Evolutionary conservation across 495 filamentous ascomycete genomes (phyloP).

Genomic region (Amphirosellinia nigrospora): DNA sequence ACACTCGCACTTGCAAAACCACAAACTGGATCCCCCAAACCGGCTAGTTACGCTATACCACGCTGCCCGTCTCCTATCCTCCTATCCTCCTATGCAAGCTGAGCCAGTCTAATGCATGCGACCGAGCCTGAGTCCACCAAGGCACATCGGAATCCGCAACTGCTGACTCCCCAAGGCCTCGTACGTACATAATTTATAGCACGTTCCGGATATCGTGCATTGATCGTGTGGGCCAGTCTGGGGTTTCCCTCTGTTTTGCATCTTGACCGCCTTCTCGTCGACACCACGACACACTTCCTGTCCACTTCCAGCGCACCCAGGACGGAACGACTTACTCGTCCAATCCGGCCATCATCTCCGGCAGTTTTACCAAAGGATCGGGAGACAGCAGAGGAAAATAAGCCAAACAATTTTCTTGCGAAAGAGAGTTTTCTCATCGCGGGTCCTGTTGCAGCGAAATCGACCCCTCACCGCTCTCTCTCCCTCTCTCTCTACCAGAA

Average conservation of each 20-base stretch:
- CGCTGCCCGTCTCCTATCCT: background rate
- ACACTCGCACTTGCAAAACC: background rate
- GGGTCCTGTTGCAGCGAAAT: background rate
- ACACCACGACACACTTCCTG: constrained; percentile 34
- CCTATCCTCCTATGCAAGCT: too few species aligned
- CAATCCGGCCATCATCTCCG: constrained; percentile 25
- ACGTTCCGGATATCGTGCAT: constrained; percentile 28
- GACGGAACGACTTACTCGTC: constrained; percentile 4
- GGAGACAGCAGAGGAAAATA: constrained; percentile 18
- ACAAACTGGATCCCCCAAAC: constrained; percentile 6
- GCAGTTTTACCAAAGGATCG: constrained; percentile 21
- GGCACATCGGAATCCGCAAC: constrained; percentile 16
- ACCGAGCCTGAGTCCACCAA: constrained; percentile 25
- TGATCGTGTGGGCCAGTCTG: constrained; percentile 24
- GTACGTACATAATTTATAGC: constrained; percentile 21
- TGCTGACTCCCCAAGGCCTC: constrained; percentile 20
- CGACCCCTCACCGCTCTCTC: constrained; percentile 22
- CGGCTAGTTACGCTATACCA: constrained; percentile 16
- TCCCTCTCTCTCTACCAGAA: constrained; percentile 12
- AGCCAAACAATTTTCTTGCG: constrained; percentile 27
- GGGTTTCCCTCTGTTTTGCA: constrained; percentile 26
- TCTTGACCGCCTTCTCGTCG: constrained; percentile 41
- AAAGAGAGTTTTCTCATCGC: constrained; percentile 2
- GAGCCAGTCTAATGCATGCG: constrained; percentile 22
- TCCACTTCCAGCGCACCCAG: constrained; percentile 5